Base-by-base conservation (phyloP, 2,329 filamentous ascomycete genomes). In the Colletotrichum sublineola region DNA sequence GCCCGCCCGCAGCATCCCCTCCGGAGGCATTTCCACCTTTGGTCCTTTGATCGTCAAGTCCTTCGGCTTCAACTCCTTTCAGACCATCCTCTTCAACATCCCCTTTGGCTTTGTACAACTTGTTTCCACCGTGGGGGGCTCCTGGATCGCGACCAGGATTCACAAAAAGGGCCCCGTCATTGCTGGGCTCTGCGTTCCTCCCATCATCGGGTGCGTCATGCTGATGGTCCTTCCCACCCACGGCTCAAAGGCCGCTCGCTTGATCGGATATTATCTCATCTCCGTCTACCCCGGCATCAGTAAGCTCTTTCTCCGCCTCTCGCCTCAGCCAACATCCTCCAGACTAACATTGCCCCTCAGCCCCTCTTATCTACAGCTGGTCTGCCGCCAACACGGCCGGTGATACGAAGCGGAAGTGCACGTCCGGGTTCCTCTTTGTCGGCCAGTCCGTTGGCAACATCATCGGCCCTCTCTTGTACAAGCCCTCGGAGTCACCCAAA, bases 361-460 rank as follows among this genome's bases (percentile, higher is more conserved):
- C 88, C 1, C 89, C 88, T 0, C 79, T 90, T 65, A 86, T 90
- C 31, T 89, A 88, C 76, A 85, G 86, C 0, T 89, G 87, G 87
- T 86, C 84, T 0, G 85, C 85, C 0, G 87, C 88, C 63, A 90
- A 91, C 74, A 89, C 90, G 0, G 90, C 85, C 2, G 91, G 90
- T 0, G 90, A 92, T 71, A 93, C 91, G 0, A 93, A 93, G 78
- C 87, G 89, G 73, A 92, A 92, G 77, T 86, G 89, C 2, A 91
- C 87, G 0, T 91, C 89, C 0, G 89, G 84, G 2, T 85, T 90
- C 18, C 80, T 75, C 42, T 90, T 92, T 74, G 83, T 92, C 36
- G 89, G 89, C 8, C 87, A 89, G 75, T 90, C 87, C 63, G 86
- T 87, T 1, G 90, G 90, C 9, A 92, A 92, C 75, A 88, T 92